These are phyloP conservation scores for Penicillium sp. DNA, from an alignment of 2,329 filamentous ascomycete genomes.

Conservation along the genomic window DNA sequence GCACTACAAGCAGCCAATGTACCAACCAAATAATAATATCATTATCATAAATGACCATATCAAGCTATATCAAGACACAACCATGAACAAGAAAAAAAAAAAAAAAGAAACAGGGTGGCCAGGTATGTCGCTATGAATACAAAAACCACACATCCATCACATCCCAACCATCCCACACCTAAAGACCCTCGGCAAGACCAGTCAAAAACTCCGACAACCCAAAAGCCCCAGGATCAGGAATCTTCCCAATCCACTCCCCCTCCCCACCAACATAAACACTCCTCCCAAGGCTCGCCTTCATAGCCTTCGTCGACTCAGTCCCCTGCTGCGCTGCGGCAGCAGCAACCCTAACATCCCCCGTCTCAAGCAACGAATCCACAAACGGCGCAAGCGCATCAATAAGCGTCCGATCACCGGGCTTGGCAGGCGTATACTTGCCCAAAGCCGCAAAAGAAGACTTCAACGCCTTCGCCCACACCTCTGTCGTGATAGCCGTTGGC, in stretches of 20 bases:
- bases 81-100: background rate
- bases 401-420: conserved; percentile 83
- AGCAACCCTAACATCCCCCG: conserved; percentile 67
- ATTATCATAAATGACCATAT: background rate
- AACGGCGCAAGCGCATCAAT: conserved; percentile 90
- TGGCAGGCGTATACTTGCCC: conserved; percentile 81
- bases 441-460: conserved; percentile 68
- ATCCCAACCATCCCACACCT: conserved; percentile 10
- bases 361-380: conserved; percentile 65
- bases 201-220: conserved; percentile 83
- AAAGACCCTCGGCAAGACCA: conserved; percentile 63
- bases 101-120: background rate
- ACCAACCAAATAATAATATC: background rate
- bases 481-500: conserved; percentile 46
- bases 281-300: conserved; percentile 83
- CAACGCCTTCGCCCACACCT: conserved; percentile 66
- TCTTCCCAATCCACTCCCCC: conserved; percentile 62
- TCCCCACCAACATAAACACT: conserved; percentile 76
- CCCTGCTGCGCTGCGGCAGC: conserved; percentile 72
- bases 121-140: background rate
- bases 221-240: conserved; percentile 70
- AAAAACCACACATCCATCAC: no score
- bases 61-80: background rate
- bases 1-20: background rate
- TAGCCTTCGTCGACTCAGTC: conserved; percentile 81